These are phyloP conservation scores for Sphenostylis stenocarpa DNA, from an alignment of 306 rosid genomes.

Conservation along the genomic window DNA sequence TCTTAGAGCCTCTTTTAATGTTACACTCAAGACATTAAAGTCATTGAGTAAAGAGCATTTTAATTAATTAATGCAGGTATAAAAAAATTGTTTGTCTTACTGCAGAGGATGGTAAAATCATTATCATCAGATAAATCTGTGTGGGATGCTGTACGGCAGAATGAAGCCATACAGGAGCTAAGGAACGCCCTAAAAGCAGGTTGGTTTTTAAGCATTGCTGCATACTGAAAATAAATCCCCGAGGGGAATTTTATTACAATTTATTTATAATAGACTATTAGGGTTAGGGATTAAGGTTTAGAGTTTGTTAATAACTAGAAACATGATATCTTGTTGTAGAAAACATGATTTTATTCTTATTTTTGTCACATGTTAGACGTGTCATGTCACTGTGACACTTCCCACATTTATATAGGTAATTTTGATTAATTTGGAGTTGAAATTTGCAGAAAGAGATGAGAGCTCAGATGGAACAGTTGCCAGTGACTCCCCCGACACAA, in stretches of 20 bases:
- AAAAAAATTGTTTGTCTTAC: background rate
- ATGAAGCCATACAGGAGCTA: background rate
- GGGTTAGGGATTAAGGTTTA: no score
- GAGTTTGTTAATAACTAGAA: no score
- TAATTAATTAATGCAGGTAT: background rate
- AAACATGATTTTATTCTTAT: background rate
- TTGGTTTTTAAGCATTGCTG: background rate
- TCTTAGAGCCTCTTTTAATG: background rate
- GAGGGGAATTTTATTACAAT: background rate
- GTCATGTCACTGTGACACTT: background rate
- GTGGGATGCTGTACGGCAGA: background rate
- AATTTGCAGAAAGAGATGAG: background rate
- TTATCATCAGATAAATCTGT: conserved; percentile 1
- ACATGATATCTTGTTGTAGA: background rate
- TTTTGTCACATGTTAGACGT: background rate
- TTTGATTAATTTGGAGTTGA: background rate
- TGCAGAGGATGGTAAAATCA: conserved; percentile 2
- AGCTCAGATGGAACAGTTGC: background rate
- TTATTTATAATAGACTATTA: background rate
- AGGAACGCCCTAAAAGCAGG: background rate
- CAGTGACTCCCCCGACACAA: background rate
- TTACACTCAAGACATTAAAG: background rate
- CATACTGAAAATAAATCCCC: background rate
- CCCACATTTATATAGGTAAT: background rate
- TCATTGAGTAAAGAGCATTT: background rate